Base-by-base conservation (phyloP, 129 eudicot genomes). In the Arctium lappa region DNA sequence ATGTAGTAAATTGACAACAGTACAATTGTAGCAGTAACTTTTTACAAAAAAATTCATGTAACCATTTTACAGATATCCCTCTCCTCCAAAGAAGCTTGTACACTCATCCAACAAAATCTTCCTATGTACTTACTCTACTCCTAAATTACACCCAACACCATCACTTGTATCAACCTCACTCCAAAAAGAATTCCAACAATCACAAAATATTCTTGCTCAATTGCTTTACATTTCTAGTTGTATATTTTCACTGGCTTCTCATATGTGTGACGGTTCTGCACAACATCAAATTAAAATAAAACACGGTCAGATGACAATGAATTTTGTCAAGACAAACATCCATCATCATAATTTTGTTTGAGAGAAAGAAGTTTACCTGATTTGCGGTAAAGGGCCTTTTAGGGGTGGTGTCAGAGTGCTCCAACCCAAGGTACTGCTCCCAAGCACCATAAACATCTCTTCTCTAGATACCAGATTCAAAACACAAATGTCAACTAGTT, bases 351-450 rank as follows among this genome's bases (percentile, higher is more conserved):
- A 42, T 42, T 1, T 33, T 76, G 8, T 31, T 32, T 77, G 8
- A 53, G 62, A 75, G 46, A 69, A 62, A 53, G 31, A 37, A 27
- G 6, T 18, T 84, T 85, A 92, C 99, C 99, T 95, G 99, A 83
- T 88, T 91, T 6, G 97, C 85, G n/a, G 91, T 46, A 38, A 89
- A 91, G 42, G 97, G 74, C 82, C 97, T 86, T 85, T 89, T 90
- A 18, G 97, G 98, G 78, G 93, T 82, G 76, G 92, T 88, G 85
- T 93, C 92, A 22, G 97, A 85, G 83, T 95, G 99, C 77, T 95
- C 99, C 88, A 95, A 87, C 68, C 99, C 99, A 76, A 95, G 93
- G 88, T 91, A 95, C 85, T 93, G 99, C 91, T 93, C 98, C 99
- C 98, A 95, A 15, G 94, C 93, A 83, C 97, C 98, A 88, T 95